Percentiles rank a stretch among this genome's conserved stretches.
Conservation (phyloP, 768 basidiomycete genomes). For the Nevesoporus exiguus region DNA sequence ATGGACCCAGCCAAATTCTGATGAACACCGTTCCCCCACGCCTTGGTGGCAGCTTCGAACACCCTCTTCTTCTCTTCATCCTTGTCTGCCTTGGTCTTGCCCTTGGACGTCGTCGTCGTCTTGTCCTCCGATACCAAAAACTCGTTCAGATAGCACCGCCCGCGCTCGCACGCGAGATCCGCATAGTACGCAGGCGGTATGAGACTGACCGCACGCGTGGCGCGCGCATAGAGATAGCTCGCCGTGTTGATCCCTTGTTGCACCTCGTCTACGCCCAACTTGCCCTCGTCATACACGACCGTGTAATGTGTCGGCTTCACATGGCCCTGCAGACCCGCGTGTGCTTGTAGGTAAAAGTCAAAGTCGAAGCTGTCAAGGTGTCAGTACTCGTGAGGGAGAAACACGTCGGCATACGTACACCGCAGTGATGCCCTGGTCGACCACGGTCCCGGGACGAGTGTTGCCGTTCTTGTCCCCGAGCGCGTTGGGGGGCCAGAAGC, state of each 20-base stretch:
- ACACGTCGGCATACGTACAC: conserved; percentile 39
- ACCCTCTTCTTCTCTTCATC: conserved; percentile 29
- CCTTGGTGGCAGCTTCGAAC: conserved; percentile 17
- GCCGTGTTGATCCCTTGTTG: conserved; percentile 69
- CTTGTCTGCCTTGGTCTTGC: conserved; percentile 28
- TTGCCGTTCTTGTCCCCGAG: conserved; percentile 67
- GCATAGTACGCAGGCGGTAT: conserved; percentile 80
- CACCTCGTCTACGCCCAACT: conserved; percentile 62
- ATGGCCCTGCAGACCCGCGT: conserved; percentile 68
- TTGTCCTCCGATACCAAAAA: conserved; percentile 59
- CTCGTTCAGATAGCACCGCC: conserved; percentile 70
- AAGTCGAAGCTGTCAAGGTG: conserved; percentile 50
- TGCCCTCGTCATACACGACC: conserved; percentile 75
- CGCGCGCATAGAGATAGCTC: conserved; percentile 76
- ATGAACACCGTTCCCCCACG: conserved; percentile 60
- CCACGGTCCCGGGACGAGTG: conserved; percentile 74
- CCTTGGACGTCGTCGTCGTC: conserved; percentile 36
- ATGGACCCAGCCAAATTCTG: conserved; percentile 56
- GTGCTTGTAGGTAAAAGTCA: conserved; percentile 70
- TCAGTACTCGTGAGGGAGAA: not conserved
- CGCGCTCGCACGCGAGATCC: conserved; percentile 80
- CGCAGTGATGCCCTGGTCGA: conserved; percentile 74
- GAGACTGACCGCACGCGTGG: conserved; percentile 80
- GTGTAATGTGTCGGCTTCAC: conserved; percentile 77
- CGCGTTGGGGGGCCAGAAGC: conserved; percentile 54